Conservation (phyloP, 163 green algal species). For the Prototheca cutis region DNA sequence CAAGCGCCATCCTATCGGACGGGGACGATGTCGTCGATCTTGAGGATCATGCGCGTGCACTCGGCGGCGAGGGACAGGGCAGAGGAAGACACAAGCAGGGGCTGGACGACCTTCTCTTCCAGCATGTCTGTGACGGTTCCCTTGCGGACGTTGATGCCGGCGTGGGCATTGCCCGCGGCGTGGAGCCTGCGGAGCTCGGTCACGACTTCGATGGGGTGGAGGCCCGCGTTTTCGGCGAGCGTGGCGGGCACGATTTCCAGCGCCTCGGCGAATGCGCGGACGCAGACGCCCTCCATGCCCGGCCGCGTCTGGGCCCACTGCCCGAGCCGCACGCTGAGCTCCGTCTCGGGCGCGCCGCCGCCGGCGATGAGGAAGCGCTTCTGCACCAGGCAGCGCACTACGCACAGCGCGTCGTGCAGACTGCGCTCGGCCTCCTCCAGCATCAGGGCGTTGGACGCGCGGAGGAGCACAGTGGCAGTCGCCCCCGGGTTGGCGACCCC, state of each 20-base stretch:
- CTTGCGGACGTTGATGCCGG: constrained; percentile 73
- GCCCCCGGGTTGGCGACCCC: constrained; percentile 78
- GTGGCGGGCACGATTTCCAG: constrained; percentile 98
- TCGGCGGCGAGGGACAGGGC: constrained; percentile 92
- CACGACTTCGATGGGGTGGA: constrained; percentile 94
- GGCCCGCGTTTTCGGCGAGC: constrained; percentile 93
- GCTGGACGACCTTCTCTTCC: constrained; percentile 90
- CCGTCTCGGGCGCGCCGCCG: constrained; percentile 85
- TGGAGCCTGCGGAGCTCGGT: constrained; percentile 90
- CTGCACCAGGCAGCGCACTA: constrained; percentile 90
- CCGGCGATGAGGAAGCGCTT: constrained; percentile 90
- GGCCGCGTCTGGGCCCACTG: constrained; percentile 79
- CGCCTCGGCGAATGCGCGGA: constrained; percentile 79
- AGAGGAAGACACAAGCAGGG: constrained; percentile 81
- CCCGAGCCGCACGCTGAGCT: constrained; percentile 65
- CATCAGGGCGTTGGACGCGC: constrained; percentile 81
- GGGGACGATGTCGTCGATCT: constrained; percentile 74
- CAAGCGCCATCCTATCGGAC: not conserved
- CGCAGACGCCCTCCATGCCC: constrained; percentile 3
- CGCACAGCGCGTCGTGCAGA: constrained; percentile 92
- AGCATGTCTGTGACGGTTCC: constrained; percentile 65
- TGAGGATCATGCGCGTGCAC: constrained; percentile 94
- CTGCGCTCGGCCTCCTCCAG: constrained; percentile 91
- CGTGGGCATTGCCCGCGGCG: constrained; percentile 33
- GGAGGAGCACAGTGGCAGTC: constrained; percentile 87